Evolutionary conservation across 148 eudicot species (phyloP), one percentile per base, ranked within the genome.

Genomic region (Simmondsia chinensis): DNA sequence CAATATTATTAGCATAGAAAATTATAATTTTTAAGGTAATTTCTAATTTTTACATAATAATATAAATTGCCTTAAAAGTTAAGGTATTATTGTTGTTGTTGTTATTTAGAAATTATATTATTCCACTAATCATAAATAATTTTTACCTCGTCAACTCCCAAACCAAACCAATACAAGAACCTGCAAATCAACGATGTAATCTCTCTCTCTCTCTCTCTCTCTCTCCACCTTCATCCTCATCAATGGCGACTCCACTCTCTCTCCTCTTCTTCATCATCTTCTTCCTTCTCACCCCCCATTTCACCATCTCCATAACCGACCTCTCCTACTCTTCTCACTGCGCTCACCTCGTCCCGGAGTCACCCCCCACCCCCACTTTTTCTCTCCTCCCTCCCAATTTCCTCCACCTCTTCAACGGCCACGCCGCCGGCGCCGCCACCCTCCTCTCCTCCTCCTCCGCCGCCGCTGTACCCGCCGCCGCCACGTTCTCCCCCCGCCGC

Each of bases 281-380:
- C 28, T 9, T 22, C 7, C 53, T 37, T 28, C 10, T 39, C 39
- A 0, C 23, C 53, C 11, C 24, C 14, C 10, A 56, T 39, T 16
- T 17, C 52, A 4, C 4, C 18, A 22, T 20, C n/a, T 13, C 59
- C 26, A 33, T 70, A 12, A 20, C 4, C 52, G 39, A n/a, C n/a
- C n/a, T 59, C 50, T 54, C 77, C 0, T 87, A 87, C 68, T 26
- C 78, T 25, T 43, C 49, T 16, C 63, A 65, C 61, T 87, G 96
- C 63, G 30, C 53, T 51, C 55, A 56, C 26, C 27, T 72, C 63
- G 67, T 77, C 15, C 58, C 60, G 11, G 71, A 52, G 8, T 50
- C 76, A 14, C 36, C 50, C 7, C 69, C 41, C 10, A 27, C 12
- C 27, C 46, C 16, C 36, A 35, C 8, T 44, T 44, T 60, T 22